phyloP scores from a whole-genome alignment of 805 yeast species.

The Starmerella khaoyaiensis region DNA sequence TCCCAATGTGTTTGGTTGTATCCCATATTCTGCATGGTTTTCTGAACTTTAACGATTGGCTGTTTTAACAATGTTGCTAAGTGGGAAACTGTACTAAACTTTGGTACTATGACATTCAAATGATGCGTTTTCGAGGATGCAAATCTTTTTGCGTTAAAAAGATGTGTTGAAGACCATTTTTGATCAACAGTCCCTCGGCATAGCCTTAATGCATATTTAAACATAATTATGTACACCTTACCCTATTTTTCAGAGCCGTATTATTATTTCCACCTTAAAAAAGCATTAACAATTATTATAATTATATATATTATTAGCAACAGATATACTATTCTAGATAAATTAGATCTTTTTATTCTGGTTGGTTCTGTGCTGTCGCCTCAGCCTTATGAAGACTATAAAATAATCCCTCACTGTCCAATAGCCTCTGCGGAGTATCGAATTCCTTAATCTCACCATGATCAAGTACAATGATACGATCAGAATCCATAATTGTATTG shows the following conservation, averaged over 20 bases:
- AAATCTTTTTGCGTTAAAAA: not conserved
- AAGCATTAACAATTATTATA: too few species aligned
- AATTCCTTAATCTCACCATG: constrained; percentile 58
- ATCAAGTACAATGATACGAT: constrained; percentile 57
- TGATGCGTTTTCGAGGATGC: not conserved
- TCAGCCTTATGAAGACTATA: constrained; percentile 17
- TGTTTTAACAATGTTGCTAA: constrained; percentile 59
- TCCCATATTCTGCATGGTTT: constrained; percentile 53
- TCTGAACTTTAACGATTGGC: constrained; percentile 46
- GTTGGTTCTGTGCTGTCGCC: constrained; percentile 8
- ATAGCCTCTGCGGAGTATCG: constrained; percentile 39
- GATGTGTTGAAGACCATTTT: too few species aligned
- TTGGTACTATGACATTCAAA: constrained; percentile 37
- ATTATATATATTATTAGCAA: too few species aligned
- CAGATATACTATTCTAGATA: not conserved
- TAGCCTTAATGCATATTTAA: not conserved
- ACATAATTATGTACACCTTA: too few species aligned
- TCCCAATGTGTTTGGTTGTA: constrained; percentile 57
- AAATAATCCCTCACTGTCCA: constrained; percentile 19
- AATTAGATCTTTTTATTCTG: too few species aligned
- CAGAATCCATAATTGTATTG: constrained; percentile 70
- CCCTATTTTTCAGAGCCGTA: too few species aligned
- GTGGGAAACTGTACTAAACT: constrained; percentile 66
- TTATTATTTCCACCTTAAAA: too few species aligned
- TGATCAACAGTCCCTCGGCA: too few species aligned